phyloP scores from a whole-genome alignment of 2,329 filamentous ascomycete species.

The Pseudogymnoascus sp. region DNA sequence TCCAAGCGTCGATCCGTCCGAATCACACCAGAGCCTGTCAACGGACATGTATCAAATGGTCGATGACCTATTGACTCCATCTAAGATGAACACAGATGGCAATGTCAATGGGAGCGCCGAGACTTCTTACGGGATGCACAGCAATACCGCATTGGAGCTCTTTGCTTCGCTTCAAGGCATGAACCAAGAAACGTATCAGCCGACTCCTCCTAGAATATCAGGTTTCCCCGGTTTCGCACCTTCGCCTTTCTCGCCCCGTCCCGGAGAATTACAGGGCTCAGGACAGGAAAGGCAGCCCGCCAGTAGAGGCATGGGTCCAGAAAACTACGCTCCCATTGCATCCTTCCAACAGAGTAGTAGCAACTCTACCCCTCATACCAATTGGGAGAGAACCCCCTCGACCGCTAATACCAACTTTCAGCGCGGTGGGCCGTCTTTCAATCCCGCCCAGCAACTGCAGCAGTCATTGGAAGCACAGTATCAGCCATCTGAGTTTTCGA shows the following conservation, averaged over 20 bases:
- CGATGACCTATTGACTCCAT: slow-evolving; percentile 40
- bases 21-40: slow-evolving; percentile 29
- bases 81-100: slow-evolving; percentile 19
- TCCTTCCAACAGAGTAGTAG: slow-evolving; percentile 18
- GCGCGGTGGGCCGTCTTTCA: not conserved
- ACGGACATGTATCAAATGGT: slow-evolving; percentile 50
- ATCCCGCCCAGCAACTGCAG: slow-evolving; percentile 14
- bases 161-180: slow-evolving; percentile 34
- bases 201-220: slow-evolving; percentile 28
- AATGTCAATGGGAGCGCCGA: slow-evolving; percentile 25
- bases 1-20: slow-evolving; percentile 15
- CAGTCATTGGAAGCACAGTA: slow-evolving; percentile 20
- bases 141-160: slow-evolving; percentile 41
- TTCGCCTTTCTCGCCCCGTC: slow-evolving; percentile 35
- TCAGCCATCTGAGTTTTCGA: slow-evolving; percentile 34
- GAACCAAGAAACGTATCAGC: slow-evolving; percentile 12
- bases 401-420: slow-evolving; percentile 27
- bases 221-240: slow-evolving; percentile 37
- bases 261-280: slow-evolving; percentile 26
- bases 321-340: not conserved
- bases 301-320: not conserved
- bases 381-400: slow-evolving; percentile 14
- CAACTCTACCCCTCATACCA: not conserved
- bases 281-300: not conserved
- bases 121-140: slow-evolving; percentile 48